phyloP scores from a whole-genome alignment of 805 yeast genomes.

The Lachancea waltii region DNA sequence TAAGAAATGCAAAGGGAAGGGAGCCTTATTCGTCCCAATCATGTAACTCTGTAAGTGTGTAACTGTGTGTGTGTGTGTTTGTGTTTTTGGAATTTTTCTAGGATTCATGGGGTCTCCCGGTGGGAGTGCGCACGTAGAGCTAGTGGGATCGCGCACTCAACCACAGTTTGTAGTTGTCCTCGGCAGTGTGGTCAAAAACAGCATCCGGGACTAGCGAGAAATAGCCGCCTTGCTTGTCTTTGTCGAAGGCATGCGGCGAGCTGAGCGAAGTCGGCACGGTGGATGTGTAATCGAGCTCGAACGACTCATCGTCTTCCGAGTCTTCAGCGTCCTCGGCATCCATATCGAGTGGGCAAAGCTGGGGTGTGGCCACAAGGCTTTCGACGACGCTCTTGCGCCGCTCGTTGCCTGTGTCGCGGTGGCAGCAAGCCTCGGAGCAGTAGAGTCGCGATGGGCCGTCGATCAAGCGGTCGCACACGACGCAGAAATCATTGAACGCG shows the following conservation, averaged over 20 bases:
- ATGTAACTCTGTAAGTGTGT: too few relatives aligned
- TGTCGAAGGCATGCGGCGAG: constrained; percentile 5
- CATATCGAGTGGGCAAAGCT: constrained; percentile 10
- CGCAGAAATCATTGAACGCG: constrained; percentile 49
- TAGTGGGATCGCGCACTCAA: constrained; percentile 11
- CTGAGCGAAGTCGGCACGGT: constrained; percentile 9
- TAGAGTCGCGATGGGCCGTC: constrained; percentile 17
- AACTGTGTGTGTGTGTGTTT: too few relatives aligned
- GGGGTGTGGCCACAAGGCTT: constrained; percentile 11
- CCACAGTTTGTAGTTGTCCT: constrained; percentile 30
- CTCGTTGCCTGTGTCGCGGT: constrained; percentile 9
- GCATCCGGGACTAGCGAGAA: constrained; percentile 5
- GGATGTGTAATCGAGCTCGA: constrained; percentile 8
- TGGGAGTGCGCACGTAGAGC: too few relatives aligned
- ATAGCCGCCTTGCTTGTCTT: constrained; percentile 5
- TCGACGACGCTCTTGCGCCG: constrained; percentile 11
- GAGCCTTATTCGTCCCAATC: not conserved
- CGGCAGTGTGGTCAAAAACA: constrained; percentile 25
- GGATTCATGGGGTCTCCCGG: too few relatives aligned
- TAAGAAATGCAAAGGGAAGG: not conserved
- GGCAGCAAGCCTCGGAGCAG: constrained; percentile 24
- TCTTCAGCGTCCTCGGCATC: constrained; percentile 8
- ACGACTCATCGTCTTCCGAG: constrained; percentile 7
- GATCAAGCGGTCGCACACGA: constrained; percentile 43
- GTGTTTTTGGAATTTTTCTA: too few relatives aligned